These are phyloP conservation scores for Aspergillus alliaceus DNA, from an alignment of 2,329 filamentous ascomycete genomes.

Conservation along the genomic window DNA sequence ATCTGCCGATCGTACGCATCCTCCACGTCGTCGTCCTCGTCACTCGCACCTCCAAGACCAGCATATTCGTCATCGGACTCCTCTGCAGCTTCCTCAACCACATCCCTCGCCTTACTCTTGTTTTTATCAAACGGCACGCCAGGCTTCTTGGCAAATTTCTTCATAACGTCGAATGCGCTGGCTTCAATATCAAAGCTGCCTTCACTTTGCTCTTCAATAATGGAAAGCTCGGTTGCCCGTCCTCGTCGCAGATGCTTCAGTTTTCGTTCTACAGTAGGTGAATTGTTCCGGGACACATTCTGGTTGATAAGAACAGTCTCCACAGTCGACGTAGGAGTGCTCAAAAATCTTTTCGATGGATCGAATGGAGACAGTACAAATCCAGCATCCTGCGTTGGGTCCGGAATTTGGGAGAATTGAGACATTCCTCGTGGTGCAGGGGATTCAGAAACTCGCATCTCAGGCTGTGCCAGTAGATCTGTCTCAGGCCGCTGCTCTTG, in stretches of 20 bases:
- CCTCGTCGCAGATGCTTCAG: slow-evolving; percentile 55
- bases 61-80: slow-evolving; percentile 99
- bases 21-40: slow-evolving; percentile 77
- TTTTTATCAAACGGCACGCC: slow-evolving; percentile 72
- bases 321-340: slow-evolving; percentile 65
- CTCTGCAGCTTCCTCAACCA: slow-evolving; percentile 90
- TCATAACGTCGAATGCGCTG: slow-evolving; percentile 70
- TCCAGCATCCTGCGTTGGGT: slow-evolving; percentile 78
- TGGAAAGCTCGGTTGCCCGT: slow-evolving; percentile 45
- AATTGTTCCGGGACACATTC: slow-evolving; percentile 49
- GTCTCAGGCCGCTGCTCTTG: slow-evolving; percentile 49
- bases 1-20: slow-evolving; percentile 78
- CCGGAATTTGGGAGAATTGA: slow-evolving; percentile 68
- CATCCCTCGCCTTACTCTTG: slow-evolving; percentile 80
- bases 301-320: slow-evolving; percentile 64
- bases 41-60: slow-evolving; percentile 84
- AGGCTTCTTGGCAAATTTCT: slow-evolving; percentile 60
- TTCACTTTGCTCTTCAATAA: slow-evolving; percentile 44
- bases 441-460: slow-evolving; percentile 36
- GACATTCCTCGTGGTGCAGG: slow-evolving; percentile 47
- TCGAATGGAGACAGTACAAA: slow-evolving; percentile 73
- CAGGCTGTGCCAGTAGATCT: slow-evolving; percentile 45
- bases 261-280: slow-evolving; percentile 64
- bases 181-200: slow-evolving; percentile 39
- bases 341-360: slow-evolving; percentile 62